phyloP scores from a whole-genome alignment of 1,139 yeast species.

The Debaryomyces sp. region DNA sequence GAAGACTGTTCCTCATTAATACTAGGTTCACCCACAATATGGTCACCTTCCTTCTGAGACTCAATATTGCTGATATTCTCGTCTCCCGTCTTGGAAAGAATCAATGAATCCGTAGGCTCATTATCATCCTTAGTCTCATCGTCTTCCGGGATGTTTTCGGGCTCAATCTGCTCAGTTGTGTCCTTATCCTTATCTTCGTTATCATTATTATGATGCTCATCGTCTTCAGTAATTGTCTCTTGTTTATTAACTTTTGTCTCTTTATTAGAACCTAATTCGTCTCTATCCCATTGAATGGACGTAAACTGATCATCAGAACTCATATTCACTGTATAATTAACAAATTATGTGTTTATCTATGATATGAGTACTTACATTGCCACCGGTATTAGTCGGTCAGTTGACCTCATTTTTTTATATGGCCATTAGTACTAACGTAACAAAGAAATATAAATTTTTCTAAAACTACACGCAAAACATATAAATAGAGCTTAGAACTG shows the following conservation, averaged over 20 bases:
- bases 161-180: conserved; percentile 1
- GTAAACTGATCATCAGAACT: conserved; percentile 55
- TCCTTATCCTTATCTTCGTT: conserved; percentile 8
- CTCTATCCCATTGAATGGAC: conserved; percentile 61
- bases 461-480: background rate
- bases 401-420: conserved; percentile 3
- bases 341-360: background rate
- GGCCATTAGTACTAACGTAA: background rate
- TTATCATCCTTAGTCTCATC: conserved; percentile 8
- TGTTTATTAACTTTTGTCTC: background rate
- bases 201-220: conserved; percentile 8
- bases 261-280: conserved; percentile 27
- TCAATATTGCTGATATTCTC: background rate
- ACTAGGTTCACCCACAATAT: background rate
- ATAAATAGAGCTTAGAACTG: conserved; percentile 1
- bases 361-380: conserved; percentile 5
- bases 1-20: background rate
- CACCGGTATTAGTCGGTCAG: conserved; percentile 10
- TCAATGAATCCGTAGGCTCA: conserved; percentile 19
- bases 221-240: conserved; percentile 16
- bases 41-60: background rate
- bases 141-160: background rate
- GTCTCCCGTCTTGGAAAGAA: conserved; percentile 6
- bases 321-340: conserved; percentile 15
- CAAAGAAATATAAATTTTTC: background rate